Evolutionary conservation across 2,329 filamentous ascomycete genomes (phyloP).

Genomic region (Hysterium pulicare): DNA sequence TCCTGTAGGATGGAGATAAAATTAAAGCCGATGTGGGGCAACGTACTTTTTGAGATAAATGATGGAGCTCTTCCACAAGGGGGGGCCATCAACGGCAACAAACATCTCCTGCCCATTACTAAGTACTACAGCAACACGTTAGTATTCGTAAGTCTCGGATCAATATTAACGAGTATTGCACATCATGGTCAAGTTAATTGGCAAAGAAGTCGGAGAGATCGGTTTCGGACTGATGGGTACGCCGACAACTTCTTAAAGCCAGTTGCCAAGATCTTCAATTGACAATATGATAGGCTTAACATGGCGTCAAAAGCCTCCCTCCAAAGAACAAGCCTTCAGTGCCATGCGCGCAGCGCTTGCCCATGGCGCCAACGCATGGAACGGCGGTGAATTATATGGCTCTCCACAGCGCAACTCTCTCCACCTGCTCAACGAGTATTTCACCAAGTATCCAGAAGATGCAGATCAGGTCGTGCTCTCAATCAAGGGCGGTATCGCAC

Average conservation of each 20-base stretch:
- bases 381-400: slow-evolving; percentile 50
- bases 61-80: too few species aligned
- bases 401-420: slow-evolving; percentile 45
- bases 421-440: slow-evolving; percentile 50
- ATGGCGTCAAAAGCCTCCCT: slow-evolving; percentile 40
- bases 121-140: too few species aligned
- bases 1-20: too few species aligned
- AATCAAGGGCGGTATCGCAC: slow-evolving; percentile 48
- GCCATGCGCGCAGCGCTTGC: slow-evolving; percentile 45
- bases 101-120: too few species aligned
- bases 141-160: too few species aligned
- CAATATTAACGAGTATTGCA: too few species aligned
- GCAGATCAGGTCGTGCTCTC: slow-evolving; percentile 49
- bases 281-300: slow-evolving; percentile 39
- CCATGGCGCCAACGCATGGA: slow-evolving; percentile 48
- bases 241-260: neutral
- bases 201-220: slow-evolving; percentile 38
- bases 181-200: slow-evolving; percentile 33
- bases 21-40: too few species aligned
- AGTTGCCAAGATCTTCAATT: slow-evolving; percentile 7
- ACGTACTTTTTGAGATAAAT: too few species aligned
- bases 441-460: slow-evolving; percentile 50
- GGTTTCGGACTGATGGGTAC: slow-evolving; percentile 50
- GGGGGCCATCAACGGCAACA: too few species aligned
- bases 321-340: slow-evolving; percentile 38